Base-by-base conservation (phyloP, 176 grass and related monocot species). In the Oryza brachyantha region DNA sequence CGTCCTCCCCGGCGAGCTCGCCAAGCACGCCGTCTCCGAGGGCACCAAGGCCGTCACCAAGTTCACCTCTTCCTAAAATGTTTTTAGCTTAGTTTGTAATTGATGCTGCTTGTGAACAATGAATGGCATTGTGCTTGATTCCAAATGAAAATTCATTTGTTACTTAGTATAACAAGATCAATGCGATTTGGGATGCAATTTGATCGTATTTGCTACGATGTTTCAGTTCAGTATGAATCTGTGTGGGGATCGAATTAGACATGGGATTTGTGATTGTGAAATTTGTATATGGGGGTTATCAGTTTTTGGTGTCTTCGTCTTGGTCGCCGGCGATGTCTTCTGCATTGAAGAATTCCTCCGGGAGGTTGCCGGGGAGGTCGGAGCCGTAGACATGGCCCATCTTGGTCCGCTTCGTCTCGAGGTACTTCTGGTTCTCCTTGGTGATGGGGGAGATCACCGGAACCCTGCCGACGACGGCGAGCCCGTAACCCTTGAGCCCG, bases 371-470 rank as follows among this genome's bases (percentile, higher is more conserved):
- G 2, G 86, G 90, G 7, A 99, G 92, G 89, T 99, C 96, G 62
- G 96, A 95, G 40, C 92, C 96, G 58, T 99, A 99, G 69, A 99
- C 79, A 26, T 99, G 96, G 0, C 96, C 92, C 96, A 94, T 94
- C 66, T 93, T 98, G 2, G 90, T 94, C 40, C 95, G 68, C 84
- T 98, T 98, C 4, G 95, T 94, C 83, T 98, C 96, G n/a, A 98
- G 82, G 48, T 98, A 94, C 28, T 32, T 98, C 77, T 93, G 76
- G 85, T 99, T 99, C 80, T 99, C 96, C 79, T 86, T 77, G 42
- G 96, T 99, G 57, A 98, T 84, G 34, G 96, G 92, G 13, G 87
- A 94, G 5, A 98, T 91, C 25, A 95, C 90, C 25, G 96, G 96
- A 29, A 98, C 90, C 61, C 90, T 85, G 31, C 92, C 90, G 48